Evolutionary conservation across 495 filamentous ascomycete genomes (phyloP).

Genomic region (Daldinia grandis): DNA sequence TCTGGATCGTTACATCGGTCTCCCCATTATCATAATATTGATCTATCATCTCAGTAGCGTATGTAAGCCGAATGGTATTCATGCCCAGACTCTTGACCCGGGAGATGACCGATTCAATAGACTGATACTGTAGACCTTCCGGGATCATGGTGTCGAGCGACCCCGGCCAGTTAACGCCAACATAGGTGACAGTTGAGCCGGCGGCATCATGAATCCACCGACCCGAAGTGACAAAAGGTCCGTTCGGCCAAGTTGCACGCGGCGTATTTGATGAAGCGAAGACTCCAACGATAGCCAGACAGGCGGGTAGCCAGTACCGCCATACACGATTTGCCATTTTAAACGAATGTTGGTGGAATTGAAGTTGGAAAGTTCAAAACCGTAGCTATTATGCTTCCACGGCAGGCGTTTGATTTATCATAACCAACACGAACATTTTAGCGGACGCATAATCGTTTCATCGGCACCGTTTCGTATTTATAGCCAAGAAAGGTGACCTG

Average conservation of each 20-base stretch:
- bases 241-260: conserved; percentile 45
- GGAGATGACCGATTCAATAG: conserved; percentile 56
- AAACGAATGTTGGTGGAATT: conserved; percentile 22
- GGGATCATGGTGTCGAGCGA: conserved; percentile 64
- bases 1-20: conserved; percentile 55
- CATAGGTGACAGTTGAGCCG: conserved; percentile 57
- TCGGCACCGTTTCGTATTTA: conserved; percentile 27
- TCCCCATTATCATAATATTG: conserved; percentile 61
- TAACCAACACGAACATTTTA: conserved; percentile 2
- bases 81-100: conserved; percentile 62
- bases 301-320: conserved; percentile 16
- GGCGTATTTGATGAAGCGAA: conserved; percentile 24
- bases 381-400: neutral
- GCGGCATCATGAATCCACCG: conserved; percentile 61
- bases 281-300: conserved; percentile 12
- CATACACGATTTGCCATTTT: conserved; percentile 16
- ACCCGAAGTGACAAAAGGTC: conserved; percentile 49
- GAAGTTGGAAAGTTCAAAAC: conserved; percentile 16
- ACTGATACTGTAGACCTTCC: conserved; percentile 65
- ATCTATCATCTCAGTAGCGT: conserved; percentile 65
- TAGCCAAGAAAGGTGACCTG: conserved; percentile 21
- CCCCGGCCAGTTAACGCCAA: conserved; percentile 67
- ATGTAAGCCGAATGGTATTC: conserved; percentile 65
- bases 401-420: conserved; percentile 4
- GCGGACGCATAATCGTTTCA: conserved; percentile 31